Evolutionary conservation across 768 basidiomycete species (phyloP), one percentile per base, ranked within the genome.

Genomic region (Mycena venus): DNA sequence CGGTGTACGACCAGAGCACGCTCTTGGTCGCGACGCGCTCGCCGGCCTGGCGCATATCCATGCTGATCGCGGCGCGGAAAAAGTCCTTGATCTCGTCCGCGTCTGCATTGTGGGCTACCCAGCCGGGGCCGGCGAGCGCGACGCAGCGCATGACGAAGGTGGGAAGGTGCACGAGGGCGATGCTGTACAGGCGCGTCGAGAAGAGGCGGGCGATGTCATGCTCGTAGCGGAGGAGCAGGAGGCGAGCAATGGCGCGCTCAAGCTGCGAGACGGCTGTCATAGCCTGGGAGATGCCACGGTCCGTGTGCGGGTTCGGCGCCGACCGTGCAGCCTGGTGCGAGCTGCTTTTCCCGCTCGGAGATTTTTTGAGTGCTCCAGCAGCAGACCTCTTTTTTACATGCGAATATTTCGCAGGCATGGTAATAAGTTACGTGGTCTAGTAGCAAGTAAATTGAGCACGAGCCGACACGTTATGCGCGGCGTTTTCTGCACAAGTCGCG

Each of bases 11-110:
- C 93, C 93, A 94, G 67, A 94, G 82, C 23, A 94, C 92, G 77
- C 92, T 93, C 86, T 94, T 94, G 10, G 93, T 94, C 10, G 94
- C 94, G 23, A 94, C 92, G 34, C 93, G 88, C 76, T 94, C 93
- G 21, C 93, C 94, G 0, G 92, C 91, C 81, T 95, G 92, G 32
- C 94, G 88, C 82, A 95, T 87, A 79, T 95, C 93, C 93, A 95
- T 94, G 72, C 88, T 88, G 73, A 95, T 90, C 58, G 88, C 89
- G 0, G 90, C 87, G 21, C 93, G 87, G 81, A 94, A 91, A 80
- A 93, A 94, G 78, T 94, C 93, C 73, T 93, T 94, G 79, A 95
- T 86, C 69, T 92, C 93, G 69, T 94, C 93, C 61, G 82, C 87
- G 71, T 92, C 90, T 10, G 92, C 86, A 72, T 94, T 94, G 78